Base-by-base conservation (phyloP, 805 yeast species). In the Torulaspora quercuum region DNA sequence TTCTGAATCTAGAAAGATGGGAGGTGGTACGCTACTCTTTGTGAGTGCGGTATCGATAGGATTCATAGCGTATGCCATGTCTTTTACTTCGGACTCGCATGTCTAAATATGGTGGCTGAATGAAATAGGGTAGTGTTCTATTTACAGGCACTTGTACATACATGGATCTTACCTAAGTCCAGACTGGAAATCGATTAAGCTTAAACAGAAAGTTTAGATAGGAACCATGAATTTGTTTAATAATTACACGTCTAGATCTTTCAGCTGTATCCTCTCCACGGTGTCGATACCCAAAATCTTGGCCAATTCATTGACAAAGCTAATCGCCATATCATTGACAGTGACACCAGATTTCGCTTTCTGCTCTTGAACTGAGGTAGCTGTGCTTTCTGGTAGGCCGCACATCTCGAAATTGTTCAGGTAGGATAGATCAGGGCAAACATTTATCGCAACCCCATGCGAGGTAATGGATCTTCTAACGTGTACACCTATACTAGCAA, bases 401-500 rank as follows among this genome's bases (percentile, higher is more conserved):
- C 98, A 92, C 72, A 95, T 85, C 4, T 77, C 80, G 45, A 85
- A 76, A 19, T 69, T 67, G 42, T 86, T 81, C 49, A 90, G 70
- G 61, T 72, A 83, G 24, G 75, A 69, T 28, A 87, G 68, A 51
- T 88, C 88, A 0, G 95, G 87, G 20, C 54, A 44, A 2, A 84
- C 80, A 55, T 92, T 92, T 28, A 92, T 71, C 1, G 90, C 85
- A 10, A 90, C 69, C 0, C 99, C 98, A 63, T 89, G 95, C 1
- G 92, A 78, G 0, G 97, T 86, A 20, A 92, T 72, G 8, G 83
- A 78, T 40, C 96, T 66, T 44, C 87, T 80, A 5, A 90, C 80
- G 52, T 87, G 88, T 34, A 90, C 78, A 0, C 98, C 98, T 4
- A 94, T 75, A 15, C 96, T 83, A 1, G 95, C 89, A 20, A 92